phyloP scores from a whole-genome alignment of 768 basidiomycete genomes.

The Dentipellis fragilis region DNA sequence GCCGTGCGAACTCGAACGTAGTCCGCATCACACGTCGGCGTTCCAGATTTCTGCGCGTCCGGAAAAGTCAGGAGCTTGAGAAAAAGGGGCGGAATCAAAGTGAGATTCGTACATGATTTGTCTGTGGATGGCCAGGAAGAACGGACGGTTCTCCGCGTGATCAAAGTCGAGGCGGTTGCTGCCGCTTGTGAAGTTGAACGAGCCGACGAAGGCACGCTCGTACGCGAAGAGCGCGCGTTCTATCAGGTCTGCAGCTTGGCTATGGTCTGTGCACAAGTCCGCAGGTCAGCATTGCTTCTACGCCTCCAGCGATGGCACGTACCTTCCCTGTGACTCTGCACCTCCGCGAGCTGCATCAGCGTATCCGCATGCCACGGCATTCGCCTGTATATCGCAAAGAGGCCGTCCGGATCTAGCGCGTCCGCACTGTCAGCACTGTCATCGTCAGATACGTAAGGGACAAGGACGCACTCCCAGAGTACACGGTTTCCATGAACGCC shows the following conservation, averaged over 20 bases:
- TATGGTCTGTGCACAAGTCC: constrained; percentile 62
- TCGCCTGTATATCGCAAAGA: constrained; percentile 65
- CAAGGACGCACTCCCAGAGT: constrained; percentile 59
- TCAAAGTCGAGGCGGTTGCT: constrained; percentile 83
- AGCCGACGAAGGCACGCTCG: constrained; percentile 79
- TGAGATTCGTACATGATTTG: constrained; percentile 57
- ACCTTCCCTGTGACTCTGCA: constrained; percentile 86
- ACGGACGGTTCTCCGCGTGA: constrained; percentile 82
- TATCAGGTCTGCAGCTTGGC: constrained; percentile 79
- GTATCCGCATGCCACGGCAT: constrained; percentile 93
- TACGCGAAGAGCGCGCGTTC: constrained; percentile 91
- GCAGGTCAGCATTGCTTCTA: background rate
- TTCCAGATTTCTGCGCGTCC: constrained; percentile 55
- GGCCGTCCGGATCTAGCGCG: constrained; percentile 58
- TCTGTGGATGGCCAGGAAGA: constrained; percentile 82
- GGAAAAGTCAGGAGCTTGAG: background rate
- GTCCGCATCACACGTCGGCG: constrained; percentile 86
- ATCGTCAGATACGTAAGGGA: background rate
- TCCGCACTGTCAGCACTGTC: background rate
- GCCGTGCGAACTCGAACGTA: constrained; percentile 84
- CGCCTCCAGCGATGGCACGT: constrained; percentile 4
- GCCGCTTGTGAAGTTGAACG: constrained; percentile 79
- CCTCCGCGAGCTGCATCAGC: constrained; percentile 75
- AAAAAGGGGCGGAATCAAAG: background rate
- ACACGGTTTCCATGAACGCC: constrained; percentile 72